Percentiles rank a stretch among this genome's conserved stretches.
These are phyloP conservation scores for Kickxella alabastrina DNA, from an alignment of 192 early-diverging fungal genomes.

Conservation along the genomic window DNA sequence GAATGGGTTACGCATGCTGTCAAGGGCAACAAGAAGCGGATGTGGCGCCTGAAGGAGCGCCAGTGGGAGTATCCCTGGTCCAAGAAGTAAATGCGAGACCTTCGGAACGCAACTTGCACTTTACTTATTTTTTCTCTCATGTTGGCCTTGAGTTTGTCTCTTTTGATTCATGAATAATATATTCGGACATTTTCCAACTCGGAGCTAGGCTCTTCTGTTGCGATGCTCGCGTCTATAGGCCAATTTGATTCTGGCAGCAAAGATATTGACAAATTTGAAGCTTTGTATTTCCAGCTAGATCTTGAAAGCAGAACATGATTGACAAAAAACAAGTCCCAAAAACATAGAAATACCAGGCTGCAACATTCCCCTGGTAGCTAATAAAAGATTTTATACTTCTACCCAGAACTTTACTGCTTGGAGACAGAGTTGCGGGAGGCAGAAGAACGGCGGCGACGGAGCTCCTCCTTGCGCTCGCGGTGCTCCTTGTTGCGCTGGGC, in stretches of 20 bases:
- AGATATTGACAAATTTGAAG: too few relatives aligned
- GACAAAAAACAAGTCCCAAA: constrained; percentile 8
- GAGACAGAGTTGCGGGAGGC: constrained; percentile 53
- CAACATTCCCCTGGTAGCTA: constrained; percentile 12
- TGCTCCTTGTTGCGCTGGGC: constrained; percentile 93
- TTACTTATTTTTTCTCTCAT: too few relatives aligned
- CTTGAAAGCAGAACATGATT: too few relatives aligned
- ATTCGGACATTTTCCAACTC: too few relatives aligned
- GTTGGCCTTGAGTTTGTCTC: too few relatives aligned
- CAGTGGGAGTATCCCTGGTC: constrained; percentile 62
- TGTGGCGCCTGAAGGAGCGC: constrained; percentile 82
- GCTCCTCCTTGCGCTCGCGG: constrained; percentile 82
- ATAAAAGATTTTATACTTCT: constrained; percentile 18
- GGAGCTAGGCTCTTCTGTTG: too few relatives aligned
- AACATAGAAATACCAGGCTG: constrained; percentile 3
- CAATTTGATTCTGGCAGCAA: too few relatives aligned
- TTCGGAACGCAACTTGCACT: too few relatives aligned
- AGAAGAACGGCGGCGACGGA: constrained; percentile 53
- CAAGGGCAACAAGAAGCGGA: constrained; percentile 71
- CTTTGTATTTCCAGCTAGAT: too few relatives aligned
- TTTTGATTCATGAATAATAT: too few relatives aligned
- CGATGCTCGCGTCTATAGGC: too few relatives aligned
- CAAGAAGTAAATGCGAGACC: constrained; percentile 25
- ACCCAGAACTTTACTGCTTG: constrained; percentile 50
- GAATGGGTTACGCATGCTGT: constrained; percentile 69